These are phyloP conservation scores for Fusarium sp. DNA, from an alignment of 2,329 filamentous ascomycete species.

Conservation along the genomic window DNA sequence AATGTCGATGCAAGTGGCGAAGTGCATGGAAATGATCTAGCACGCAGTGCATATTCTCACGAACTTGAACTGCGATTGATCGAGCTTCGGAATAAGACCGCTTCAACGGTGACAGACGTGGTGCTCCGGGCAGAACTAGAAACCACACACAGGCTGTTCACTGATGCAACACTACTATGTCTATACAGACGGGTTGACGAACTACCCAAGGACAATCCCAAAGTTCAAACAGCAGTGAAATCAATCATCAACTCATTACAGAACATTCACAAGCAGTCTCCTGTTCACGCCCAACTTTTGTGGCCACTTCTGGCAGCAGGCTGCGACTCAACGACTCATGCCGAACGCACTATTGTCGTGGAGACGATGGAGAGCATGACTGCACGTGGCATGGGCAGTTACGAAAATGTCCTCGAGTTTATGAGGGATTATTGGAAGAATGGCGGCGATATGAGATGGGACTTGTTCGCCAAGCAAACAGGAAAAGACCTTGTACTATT, in stretches of 20 bases:
- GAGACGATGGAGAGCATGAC: slow-evolving; percentile 6
- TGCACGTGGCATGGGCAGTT: neutral
- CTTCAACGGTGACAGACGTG: neutral
- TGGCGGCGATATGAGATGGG: neutral
- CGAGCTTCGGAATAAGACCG: neutral
- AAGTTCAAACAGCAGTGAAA: neutral
- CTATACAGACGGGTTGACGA: neutral
- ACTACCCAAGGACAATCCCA: neutral
- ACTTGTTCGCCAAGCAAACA: slow-evolving; percentile 8
- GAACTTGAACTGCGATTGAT: neutral
- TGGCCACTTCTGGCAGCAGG: slow-evolving; percentile 13
- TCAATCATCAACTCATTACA: neutral
- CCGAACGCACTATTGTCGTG: neutral
- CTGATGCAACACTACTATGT: slow-evolving; percentile 2
- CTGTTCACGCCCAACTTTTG: neutral
- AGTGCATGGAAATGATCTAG: rapidly evolving
- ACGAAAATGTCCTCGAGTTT: neutral
- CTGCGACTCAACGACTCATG: neutral
- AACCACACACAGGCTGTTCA: neutral
- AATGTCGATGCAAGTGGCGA: neutral
- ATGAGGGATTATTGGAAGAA: slow-evolving; percentile 15
- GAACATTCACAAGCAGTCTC: neutral
- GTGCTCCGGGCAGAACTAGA: neutral
- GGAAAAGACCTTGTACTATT: slow-evolving; percentile 7
- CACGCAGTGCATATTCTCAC: too few species aligned